These are phyloP conservation scores for Rauvolfia tetraphylla DNA, from an alignment of 257 asterid genomes.

Conservation along the genomic window DNA sequence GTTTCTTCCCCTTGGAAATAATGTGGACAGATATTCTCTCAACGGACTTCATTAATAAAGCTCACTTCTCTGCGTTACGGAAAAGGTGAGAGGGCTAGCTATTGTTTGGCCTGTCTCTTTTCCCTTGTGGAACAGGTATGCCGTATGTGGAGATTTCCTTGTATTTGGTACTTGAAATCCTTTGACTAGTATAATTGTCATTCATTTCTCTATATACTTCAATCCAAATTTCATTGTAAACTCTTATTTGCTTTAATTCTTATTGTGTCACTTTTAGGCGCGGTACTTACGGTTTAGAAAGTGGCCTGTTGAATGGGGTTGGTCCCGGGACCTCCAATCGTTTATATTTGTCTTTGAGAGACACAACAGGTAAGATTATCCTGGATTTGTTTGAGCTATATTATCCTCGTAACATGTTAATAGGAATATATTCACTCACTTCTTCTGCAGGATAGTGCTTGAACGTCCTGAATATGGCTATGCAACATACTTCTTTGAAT, in stretches of 20 bases:
- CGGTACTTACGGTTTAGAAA: slow-evolving; percentile 60
- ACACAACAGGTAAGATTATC: slow-evolving; percentile 65
- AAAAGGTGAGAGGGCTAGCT: slow-evolving; percentile 65
- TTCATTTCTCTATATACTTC: background rate
- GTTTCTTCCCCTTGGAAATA: background rate
- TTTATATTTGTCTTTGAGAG: slow-evolving; percentile 89
- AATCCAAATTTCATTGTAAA: background rate
- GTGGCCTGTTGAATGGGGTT: slow-evolving; percentile 99
- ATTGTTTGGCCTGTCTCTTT: slow-evolving; percentile 81
- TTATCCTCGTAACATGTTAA: slow-evolving; percentile 7
- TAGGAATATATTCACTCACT: slow-evolving; percentile 12
- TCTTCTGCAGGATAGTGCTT: slow-evolving; percentile 76
- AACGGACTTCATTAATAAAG: slow-evolving; percentile 59
- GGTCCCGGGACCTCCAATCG: slow-evolving; percentile 94
- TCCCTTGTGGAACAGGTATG: slow-evolving; percentile 94
- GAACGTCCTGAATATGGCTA: slow-evolving; percentile 98
- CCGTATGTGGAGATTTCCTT: background rate
- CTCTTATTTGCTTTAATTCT: background rate
- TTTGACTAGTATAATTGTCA: background rate
- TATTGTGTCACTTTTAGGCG: slow-evolving; percentile 45
- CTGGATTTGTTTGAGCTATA: slow-evolving; percentile 2
- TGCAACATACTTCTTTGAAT: slow-evolving; percentile 90
- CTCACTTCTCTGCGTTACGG: slow-evolving; percentile 37
- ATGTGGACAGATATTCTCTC: slow-evolving; percentile 60
- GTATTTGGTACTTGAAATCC: background rate